Percentiles rank a stretch among this genome's conserved stretches.
These are phyloP conservation scores for Cinnamomum micranthum DNA, from an alignment of 164 flowering plant genomes.

Conservation along the genomic window DNA sequence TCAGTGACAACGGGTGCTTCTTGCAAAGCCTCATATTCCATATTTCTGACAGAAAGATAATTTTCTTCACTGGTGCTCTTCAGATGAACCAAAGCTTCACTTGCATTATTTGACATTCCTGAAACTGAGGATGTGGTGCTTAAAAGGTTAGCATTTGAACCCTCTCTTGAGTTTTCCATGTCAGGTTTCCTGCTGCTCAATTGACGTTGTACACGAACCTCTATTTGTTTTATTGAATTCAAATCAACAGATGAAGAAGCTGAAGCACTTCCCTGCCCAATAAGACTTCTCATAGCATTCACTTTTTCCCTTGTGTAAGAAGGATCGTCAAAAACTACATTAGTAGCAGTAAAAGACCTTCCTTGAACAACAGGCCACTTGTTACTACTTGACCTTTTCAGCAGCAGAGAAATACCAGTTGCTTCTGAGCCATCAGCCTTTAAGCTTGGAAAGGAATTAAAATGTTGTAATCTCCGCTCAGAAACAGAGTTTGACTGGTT, in stretches of 20 bases:
- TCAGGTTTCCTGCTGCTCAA: conserved; percentile 60
- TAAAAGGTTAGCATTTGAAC: conserved; percentile 31
- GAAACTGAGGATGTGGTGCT: conserved; percentile 48
- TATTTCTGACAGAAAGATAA: conserved; percentile 22
- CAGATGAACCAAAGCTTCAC: conserved; percentile 32
- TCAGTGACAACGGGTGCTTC: conserved; percentile 22
- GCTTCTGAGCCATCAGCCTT: conserved; percentile 52
- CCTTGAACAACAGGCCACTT: conserved; percentile 73
- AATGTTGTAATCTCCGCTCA: conserved; percentile 24
- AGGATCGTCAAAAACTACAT: conserved; percentile 57
- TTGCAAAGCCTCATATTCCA: conserved; percentile 22
- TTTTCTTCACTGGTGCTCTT: conserved; percentile 38
- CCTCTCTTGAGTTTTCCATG: conserved; percentile 44
- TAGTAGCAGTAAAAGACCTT: conserved; percentile 51
- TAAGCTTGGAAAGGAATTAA: conserved; percentile 21
- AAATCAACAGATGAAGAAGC: conserved; percentile 77
- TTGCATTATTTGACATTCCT: conserved; percentile 34
- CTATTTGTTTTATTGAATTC: conserved; percentile 52
- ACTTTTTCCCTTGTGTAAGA: conserved; percentile 59
- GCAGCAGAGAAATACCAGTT: conserved; percentile 62
- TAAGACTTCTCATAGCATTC: conserved; percentile 9
- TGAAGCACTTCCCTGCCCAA: conserved; percentile 27
- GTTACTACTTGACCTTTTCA: conserved; percentile 70
- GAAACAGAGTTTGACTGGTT: conserved; percentile 16
- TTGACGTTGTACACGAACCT: conserved; percentile 57